phyloP scores from a whole-genome alignment of 1,284 basidiomycete species.

The Malassezia brasiliensis region DNA sequence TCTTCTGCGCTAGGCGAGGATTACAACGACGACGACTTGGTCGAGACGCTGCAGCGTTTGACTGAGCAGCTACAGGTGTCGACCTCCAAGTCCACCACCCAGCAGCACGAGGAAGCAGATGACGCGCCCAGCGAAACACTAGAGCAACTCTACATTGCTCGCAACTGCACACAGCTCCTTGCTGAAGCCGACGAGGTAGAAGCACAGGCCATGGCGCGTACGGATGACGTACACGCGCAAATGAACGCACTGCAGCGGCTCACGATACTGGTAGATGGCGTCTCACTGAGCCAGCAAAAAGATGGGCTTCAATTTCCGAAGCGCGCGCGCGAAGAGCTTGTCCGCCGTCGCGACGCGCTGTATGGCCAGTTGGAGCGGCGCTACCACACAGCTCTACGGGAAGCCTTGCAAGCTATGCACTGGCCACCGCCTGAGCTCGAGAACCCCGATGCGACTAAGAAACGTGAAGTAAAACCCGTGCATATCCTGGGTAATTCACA shows the following conservation, averaged over 20 bases:
- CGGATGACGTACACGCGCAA: background rate
- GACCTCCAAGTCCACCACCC: background rate
- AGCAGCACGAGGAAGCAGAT: background rate
- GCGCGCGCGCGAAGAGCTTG: background rate
- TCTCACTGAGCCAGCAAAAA: background rate
- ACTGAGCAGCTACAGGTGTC: background rate
- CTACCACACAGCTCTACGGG: background rate
- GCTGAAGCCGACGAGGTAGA: conserved; percentile 7
- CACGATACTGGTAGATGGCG: background rate
- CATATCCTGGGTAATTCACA: background rate
- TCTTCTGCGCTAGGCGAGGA: background rate
- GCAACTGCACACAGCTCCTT: conserved; percentile 12
- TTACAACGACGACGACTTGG: conserved; percentile 6
- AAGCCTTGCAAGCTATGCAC: background rate
- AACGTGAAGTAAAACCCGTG: background rate
- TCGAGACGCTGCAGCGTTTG: conserved; percentile 4
- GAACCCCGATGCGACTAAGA: background rate
- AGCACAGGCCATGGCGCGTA: background rate
- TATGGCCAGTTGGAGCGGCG: background rate
- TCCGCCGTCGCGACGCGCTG: conserved; percentile 2
- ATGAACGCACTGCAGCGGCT: conserved; percentile 7
- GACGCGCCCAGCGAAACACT: background rate
- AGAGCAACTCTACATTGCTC: background rate
- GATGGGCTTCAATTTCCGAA: background rate
- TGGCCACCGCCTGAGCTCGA: conserved; percentile 13